These are phyloP conservation scores for Wickerhamiella sergipiensis DNA, from an alignment of 805 yeast species.

Conservation along the genomic window DNA sequence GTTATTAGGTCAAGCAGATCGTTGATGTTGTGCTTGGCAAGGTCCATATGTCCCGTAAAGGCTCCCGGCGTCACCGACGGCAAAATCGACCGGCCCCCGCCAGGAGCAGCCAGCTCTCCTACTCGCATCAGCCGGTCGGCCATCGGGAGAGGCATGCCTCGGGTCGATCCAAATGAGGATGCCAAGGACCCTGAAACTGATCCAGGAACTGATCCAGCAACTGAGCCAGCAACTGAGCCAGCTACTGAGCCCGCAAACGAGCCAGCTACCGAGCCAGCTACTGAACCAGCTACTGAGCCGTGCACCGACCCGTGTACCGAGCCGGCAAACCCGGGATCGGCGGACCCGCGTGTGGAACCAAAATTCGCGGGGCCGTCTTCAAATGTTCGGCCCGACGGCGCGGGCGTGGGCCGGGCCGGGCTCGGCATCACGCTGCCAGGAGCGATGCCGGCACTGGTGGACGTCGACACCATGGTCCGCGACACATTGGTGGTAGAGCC, in stretches of 20 bases:
- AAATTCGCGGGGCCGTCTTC: not conserved
- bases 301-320: constrained; percentile 6
- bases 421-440: not conserved
- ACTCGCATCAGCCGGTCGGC: constrained; percentile 13
- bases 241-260: constrained; percentile 1
- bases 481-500: constrained; percentile 4
- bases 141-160: constrained; percentile 3
- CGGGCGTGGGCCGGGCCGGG: not conserved
- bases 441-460: not conserved
- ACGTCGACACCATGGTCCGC: constrained; percentile 3
- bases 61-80: not conserved
- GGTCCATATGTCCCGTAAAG: constrained; percentile 28
- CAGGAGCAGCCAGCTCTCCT: constrained; percentile 5
- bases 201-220: constrained; percentile 4
- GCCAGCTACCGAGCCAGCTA: constrained; percentile 3
- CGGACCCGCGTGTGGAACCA: not conserved
- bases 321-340: not conserved
- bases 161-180: not conserved
- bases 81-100: constrained; percentile 1
- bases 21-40: constrained; percentile 70
- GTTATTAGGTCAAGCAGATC: constrained; percentile 76
- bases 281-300: constrained; percentile 4
- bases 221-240: constrained; percentile 6
- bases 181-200: constrained; percentile 1
- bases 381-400: not conserved